Percentiles rank a stretch among this genome's conserved stretches.
phyloP scores from a whole-genome alignment of 352 stramenopile genomes.

The Phytophthora uliginosa region DNA sequence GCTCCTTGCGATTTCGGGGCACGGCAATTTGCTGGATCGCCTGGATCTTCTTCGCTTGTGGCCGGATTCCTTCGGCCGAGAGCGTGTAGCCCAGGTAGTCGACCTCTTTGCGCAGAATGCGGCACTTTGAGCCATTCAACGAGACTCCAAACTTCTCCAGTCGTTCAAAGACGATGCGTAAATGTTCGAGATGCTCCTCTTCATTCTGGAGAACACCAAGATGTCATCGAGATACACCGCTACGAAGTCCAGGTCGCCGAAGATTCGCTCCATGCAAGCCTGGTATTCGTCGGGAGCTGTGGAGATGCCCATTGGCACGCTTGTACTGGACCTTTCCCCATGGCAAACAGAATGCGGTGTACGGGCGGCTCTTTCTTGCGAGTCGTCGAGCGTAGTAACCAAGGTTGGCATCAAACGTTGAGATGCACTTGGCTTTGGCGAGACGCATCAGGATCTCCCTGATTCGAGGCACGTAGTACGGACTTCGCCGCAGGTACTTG shows the following conservation, averaged over 20 bases:
- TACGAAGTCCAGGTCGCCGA: slow-evolving; percentile 8
- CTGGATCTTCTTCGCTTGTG: slow-evolving; percentile 1
- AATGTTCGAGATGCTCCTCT: slow-evolving; percentile 11
- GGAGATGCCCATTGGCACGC: slow-evolving; percentile 6
- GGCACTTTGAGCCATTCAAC: slow-evolving; percentile 16
- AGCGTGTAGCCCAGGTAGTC: too few relatives aligned
- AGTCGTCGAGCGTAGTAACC: slow-evolving; percentile 13
- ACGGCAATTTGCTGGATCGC: slow-evolving; percentile 6
- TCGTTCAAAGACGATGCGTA: neutral
- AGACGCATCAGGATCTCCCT: slow-evolving; percentile 7
- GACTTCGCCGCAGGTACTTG: slow-evolving; percentile 11
- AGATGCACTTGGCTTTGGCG: slow-evolving; percentile 2
- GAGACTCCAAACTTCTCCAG: slow-evolving; percentile 8
- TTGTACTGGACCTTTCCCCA: slow-evolving; percentile 18
- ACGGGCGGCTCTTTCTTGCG: neutral
- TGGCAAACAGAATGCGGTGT: slow-evolving; percentile 13
- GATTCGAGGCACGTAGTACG: slow-evolving; percentile 17
- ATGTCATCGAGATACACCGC: slow-evolving; percentile 16
- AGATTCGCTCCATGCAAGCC: slow-evolving; percentile 9
- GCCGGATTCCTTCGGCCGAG: neutral
- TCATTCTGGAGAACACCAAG: slow-evolving; percentile 6
- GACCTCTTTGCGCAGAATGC: neutral
- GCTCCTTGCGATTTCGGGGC: slow-evolving; percentile 5
- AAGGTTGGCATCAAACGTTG: slow-evolving; percentile 10
- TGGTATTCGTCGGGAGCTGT: slow-evolving; percentile 17